These are phyloP conservation scores for Amniculicola lignicola DNA, from an alignment of 495 filamentous ascomycete species.

Conservation along the genomic window DNA sequence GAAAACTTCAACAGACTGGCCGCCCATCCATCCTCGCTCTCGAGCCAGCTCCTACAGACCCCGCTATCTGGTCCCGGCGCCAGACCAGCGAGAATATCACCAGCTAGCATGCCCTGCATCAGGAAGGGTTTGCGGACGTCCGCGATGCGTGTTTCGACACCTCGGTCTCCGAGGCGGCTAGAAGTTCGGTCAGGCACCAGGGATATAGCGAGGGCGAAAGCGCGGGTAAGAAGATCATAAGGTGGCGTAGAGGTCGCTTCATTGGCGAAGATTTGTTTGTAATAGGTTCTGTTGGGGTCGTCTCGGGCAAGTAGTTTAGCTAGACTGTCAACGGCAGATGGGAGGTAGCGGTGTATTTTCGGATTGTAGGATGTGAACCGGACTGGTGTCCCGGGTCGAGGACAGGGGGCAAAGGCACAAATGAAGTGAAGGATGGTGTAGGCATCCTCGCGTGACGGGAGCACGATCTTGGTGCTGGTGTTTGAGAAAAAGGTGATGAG, in stretches of 20 bases:
- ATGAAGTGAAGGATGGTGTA: conserved; percentile 83
- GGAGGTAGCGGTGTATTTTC: conserved; percentile 78
- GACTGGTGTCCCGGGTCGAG: conserved; percentile 47
- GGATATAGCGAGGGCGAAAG: conserved; percentile 84
- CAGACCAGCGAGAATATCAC: conserved; percentile 78
- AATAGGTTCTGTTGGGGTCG: conserved; percentile 84
- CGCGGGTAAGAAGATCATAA: conserved; percentile 79
- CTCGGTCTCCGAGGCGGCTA: conserved; percentile 1
- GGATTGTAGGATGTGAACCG: conserved; percentile 78
- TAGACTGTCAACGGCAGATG: conserved; percentile 80
- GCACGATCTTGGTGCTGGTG: conserved; percentile 70
- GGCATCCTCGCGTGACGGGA: conserved; percentile 87
- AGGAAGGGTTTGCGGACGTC: conserved; percentile 81
- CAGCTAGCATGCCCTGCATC: conserved; percentile 87
- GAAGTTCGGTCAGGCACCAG: conserved; percentile 65
- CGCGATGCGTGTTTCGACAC: conserved; percentile 53
- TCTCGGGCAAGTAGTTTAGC: conserved; percentile 91
- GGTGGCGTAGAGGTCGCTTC: conserved; percentile 61
- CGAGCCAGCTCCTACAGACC: conserved; percentile 78
- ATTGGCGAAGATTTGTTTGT: conserved; percentile 71
- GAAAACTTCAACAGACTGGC: conserved; percentile 71
- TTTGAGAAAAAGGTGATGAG: conserved; percentile 85
- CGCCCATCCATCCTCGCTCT: conserved; percentile 80
- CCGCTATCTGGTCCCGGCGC: conserved; percentile 66
- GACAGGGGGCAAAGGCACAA: conserved; percentile 82